Evolutionary conservation across 257 asterid genomes (phyloP).

Genomic region (Eucommia ulmoides): DNA sequence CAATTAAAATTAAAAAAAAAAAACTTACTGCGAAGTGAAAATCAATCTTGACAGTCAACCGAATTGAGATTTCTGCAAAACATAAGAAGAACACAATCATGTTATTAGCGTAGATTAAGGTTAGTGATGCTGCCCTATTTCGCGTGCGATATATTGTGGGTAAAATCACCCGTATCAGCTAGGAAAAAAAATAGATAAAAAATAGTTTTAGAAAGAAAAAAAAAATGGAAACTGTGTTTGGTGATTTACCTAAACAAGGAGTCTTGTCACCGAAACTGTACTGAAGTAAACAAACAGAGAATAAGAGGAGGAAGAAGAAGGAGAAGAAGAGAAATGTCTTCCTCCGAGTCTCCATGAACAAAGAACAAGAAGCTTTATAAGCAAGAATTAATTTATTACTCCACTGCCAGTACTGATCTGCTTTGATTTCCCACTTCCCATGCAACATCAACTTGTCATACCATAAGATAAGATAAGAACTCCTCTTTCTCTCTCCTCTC

Average conservation of each 20-base stretch:
- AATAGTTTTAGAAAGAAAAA: background rate
- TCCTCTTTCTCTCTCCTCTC: background rate
- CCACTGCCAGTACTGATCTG: background rate
- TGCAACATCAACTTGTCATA: constrained; percentile 12
- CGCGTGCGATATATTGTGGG: too few relatives aligned
- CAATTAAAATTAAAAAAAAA: too few relatives aligned
- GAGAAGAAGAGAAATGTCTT: constrained; percentile 2
- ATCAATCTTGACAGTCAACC: constrained; percentile 7
- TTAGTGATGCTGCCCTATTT: background rate
- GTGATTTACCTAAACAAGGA: constrained; percentile 15
- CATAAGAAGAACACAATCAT: background rate
- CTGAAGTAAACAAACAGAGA: constrained; percentile 3
- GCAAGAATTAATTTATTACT: background rate
- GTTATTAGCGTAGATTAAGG: background rate
- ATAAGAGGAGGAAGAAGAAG: constrained; percentile 10
- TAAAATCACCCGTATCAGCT: too few relatives aligned
- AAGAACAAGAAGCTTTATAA: constrained; percentile 6
- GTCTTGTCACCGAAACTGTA: background rate
- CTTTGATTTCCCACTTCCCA: constrained; percentile 8
- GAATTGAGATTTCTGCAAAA: constrained; percentile 13
- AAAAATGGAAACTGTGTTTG: background rate
- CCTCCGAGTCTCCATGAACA: constrained; percentile 10
- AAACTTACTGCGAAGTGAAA: constrained; percentile 24
- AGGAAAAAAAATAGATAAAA: background rate
- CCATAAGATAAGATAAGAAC: constrained; percentile 1